A percentile compares a stretch with the other conserved stretches of the same genome.
Conservation (phyloP, 2,329 filamentous ascomycete species). For the Penicillium verrucosum region DNA sequence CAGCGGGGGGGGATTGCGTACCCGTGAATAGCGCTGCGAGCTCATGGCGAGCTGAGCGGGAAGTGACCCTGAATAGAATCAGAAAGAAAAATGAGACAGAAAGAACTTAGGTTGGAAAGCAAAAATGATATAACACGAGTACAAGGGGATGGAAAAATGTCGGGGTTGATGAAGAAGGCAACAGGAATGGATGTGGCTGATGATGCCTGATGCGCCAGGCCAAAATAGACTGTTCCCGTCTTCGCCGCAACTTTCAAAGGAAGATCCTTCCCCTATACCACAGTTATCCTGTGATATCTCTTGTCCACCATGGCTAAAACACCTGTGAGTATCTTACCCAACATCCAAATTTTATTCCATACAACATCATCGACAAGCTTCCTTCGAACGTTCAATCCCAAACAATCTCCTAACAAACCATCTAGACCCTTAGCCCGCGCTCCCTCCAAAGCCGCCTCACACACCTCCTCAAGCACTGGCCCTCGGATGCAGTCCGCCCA, state of each 20-base stretch:
- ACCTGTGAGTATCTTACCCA: slow-evolving; percentile 16
- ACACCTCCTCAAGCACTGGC: slow-evolving; percentile 46
- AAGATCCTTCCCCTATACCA: neutral
- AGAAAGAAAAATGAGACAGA: slow-evolving; percentile 18
- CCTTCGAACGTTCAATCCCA: neutral
- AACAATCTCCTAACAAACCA: slow-evolving; percentile 5
- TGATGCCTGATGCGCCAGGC: slow-evolving; percentile 19
- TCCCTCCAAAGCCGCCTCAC: slow-evolving; percentile 37
- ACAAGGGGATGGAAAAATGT: slow-evolving; percentile 21
- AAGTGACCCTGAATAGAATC: slow-evolving; percentile 15
- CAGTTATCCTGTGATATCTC: neutral
- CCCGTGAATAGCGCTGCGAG: slow-evolving; percentile 50
- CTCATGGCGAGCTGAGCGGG: slow-evolving; percentile 46
- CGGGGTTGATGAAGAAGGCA: slow-evolving; percentile 19
- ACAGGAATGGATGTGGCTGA: slow-evolving; percentile 22
- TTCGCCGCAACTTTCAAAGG: neutral
- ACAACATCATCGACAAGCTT: neutral
- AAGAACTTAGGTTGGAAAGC: slow-evolving; percentile 8
- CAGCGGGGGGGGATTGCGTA: slow-evolving; percentile 31
- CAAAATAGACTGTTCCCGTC: slow-evolving; percentile 10
- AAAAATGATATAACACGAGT: slow-evolving; percentile 17
- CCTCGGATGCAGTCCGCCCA: slow-evolving; percentile 44
- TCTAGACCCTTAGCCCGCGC: slow-evolving; percentile 27
- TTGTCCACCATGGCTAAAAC: slow-evolving; percentile 24
- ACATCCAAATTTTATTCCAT: neutral